A percentile compares a stretch with the other conserved stretches of the same genome.
phyloP scores from a whole-genome alignment of 495 filamentous ascomycete species.

The Letharia lupina region DNA sequence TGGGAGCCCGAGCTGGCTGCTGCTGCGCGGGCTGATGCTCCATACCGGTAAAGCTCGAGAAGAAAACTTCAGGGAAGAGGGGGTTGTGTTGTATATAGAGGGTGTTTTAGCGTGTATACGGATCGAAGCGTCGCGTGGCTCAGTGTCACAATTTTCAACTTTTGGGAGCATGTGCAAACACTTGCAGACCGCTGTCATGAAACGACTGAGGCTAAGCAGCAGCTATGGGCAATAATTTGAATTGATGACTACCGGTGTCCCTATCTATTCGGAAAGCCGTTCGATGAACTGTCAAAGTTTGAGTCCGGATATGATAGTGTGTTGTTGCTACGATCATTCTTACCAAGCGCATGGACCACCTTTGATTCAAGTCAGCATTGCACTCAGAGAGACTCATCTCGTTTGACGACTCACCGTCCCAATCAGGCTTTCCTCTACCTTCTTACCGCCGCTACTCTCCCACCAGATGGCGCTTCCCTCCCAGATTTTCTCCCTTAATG shows the following conservation, averaged over 20 bases:
- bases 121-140: neutral
- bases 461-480: conserved; percentile 75
- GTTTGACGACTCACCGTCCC: conserved; percentile 37
- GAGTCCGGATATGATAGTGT: conserved; percentile 61
- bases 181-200: neutral
- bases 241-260: neutral
- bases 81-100: neutral
- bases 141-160: neutral
- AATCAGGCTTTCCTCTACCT: conserved; percentile 52
- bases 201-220: neutral
- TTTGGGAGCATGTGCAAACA: neutral
- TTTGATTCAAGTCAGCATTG: conserved; percentile 4
- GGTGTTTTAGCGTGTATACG: neutral
- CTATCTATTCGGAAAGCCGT: conserved; percentile 34
- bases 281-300: conserved; percentile 70
- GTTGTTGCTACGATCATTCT: conserved; percentile 56
- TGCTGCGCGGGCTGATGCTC: conserved; percentile 76
- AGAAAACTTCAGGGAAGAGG: neutral
- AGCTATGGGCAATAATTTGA: neutral
- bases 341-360: conserved; percentile 44
- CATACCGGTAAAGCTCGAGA: conserved; percentile 57
- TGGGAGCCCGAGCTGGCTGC: conserved; percentile 98
- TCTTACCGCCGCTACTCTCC: conserved; percentile 72
- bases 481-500: conserved; percentile 53
- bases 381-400: neutral